Conservation (phyloP, 1,284 basidiomycete genomes). For the Leccinum subfulvum region DNA sequence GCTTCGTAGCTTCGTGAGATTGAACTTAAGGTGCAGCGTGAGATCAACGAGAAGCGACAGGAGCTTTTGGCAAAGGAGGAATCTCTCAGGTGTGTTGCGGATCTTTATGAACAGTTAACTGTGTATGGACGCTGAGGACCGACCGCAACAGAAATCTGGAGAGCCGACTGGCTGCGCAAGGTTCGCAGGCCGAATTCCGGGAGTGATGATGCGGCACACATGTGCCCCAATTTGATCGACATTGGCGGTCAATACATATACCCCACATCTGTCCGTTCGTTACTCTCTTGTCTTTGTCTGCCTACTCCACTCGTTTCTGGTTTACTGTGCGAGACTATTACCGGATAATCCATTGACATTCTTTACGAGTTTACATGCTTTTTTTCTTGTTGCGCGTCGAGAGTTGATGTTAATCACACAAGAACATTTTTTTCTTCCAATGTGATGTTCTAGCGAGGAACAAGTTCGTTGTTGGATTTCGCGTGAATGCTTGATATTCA, state of each 20-base stretch:
- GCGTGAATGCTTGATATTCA: constrained; percentile 23
- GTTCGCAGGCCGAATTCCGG: constrained; percentile 63
- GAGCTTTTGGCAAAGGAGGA: constrained; percentile 94
- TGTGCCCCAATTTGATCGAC: constrained; percentile 24
- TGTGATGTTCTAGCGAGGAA: constrained; percentile 2
- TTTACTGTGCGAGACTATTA: constrained; percentile 36
- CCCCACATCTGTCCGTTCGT: constrained; percentile 35
- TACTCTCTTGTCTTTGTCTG: constrained; percentile 33
- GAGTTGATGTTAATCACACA: constrained; percentile 25
- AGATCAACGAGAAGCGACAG: constrained; percentile 98
- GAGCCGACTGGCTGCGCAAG: constrained; percentile 85
- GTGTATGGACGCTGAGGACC: constrained; percentile 4
- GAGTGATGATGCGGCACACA: constrained; percentile 38
- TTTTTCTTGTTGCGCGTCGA: constrained; percentile 25
- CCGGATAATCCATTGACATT: constrained; percentile 39
- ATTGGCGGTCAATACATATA: constrained; percentile 32
- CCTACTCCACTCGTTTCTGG: constrained; percentile 31
- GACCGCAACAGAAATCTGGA: constrained; percentile 70
- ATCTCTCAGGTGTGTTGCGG: constrained; percentile 63
- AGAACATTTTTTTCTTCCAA: constrained; percentile 12
- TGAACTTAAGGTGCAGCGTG: constrained; percentile 96
- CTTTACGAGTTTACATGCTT: constrained; percentile 31
- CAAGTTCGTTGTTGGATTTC: constrained; percentile 4
- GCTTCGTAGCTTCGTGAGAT: constrained; percentile 84
- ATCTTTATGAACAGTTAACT: not conserved